Evolutionary conservation across 176 grass and related monocot species (phyloP).

Genomic region (Stipa capillata): DNA sequence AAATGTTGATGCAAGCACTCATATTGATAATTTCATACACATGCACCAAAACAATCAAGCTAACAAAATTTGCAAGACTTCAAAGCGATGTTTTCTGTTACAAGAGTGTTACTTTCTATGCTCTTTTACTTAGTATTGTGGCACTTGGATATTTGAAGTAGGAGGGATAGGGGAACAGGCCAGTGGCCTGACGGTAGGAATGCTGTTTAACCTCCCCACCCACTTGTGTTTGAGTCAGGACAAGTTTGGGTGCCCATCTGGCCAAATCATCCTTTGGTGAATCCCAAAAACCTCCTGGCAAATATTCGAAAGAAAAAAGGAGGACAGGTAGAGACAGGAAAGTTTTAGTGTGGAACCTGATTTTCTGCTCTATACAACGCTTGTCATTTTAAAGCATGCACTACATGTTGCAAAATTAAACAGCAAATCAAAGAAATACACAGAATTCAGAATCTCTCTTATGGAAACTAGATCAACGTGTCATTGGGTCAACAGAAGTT

Average conservation of each 20-base stretch:
- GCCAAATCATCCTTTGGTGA: not conserved
- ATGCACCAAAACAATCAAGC: not conserved
- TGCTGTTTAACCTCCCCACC: not conserved
- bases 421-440: not conserved
- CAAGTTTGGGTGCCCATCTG: not conserved
- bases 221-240: not conserved
- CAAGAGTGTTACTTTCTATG: not conserved
- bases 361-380: not conserved
- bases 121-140: not conserved
- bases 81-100: not conserved
- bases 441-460: not conserved
- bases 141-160: not conserved
- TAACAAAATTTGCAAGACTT: not conserved
- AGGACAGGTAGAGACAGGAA: not conserved
- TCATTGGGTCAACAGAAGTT: too few species aligned
- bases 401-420: not conserved
- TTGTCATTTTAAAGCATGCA: not conserved
- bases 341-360: not conserved
- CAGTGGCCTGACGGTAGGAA: not conserved
- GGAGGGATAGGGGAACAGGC: not conserved
- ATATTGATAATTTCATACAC: conserved; percentile 6
- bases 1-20: not conserved
- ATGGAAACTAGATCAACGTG: not conserved
- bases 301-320: not conserved
- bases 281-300: not conserved